Conservation (phyloP, 2,329 filamentous ascomycete genomes). For the Monilinia vaccinii-corymbosi region DNA sequence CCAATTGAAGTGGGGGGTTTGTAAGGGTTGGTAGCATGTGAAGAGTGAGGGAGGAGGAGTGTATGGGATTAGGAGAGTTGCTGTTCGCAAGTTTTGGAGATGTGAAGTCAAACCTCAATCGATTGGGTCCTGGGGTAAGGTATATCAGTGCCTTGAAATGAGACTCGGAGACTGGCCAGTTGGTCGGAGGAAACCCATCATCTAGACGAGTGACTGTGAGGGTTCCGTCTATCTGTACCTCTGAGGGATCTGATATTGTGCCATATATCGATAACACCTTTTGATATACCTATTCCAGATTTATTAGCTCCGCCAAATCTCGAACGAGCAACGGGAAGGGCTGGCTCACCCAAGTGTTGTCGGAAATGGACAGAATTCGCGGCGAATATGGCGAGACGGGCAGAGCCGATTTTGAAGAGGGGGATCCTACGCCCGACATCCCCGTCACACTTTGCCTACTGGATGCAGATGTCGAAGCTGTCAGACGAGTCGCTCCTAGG, state of each 20-base stretch:
- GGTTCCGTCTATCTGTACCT: slow-evolving; percentile 65
- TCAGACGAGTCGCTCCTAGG: slow-evolving; percentile 42
- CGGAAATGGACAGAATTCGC: slow-evolving; percentile 65
- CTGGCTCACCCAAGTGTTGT: slow-evolving; percentile 67
- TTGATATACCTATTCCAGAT: slow-evolving; percentile 64
- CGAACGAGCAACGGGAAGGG: neutral
- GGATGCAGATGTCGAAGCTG: slow-evolving; percentile 28
- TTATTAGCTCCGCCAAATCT: slow-evolving; percentile 5
- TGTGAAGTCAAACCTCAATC: slow-evolving; percentile 76
- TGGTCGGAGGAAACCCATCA: slow-evolving; percentile 71
- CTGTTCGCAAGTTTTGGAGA: slow-evolving; percentile 71
- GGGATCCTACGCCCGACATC: slow-evolving; percentile 50
- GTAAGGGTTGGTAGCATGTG: slow-evolving; percentile 77
- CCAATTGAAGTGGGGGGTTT: slow-evolving; percentile 78
- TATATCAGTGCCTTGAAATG: slow-evolving; percentile 89
- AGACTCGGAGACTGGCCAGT: slow-evolving; percentile 81
- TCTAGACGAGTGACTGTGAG: slow-evolving; percentile 74
- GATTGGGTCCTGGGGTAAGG: slow-evolving; percentile 85
- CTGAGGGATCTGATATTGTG: slow-evolving; percentile 63
- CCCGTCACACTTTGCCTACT: slow-evolving; percentile 57
- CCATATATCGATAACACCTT: slow-evolving; percentile 79
- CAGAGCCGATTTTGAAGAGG: slow-evolving; percentile 45
- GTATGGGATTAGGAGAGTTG: slow-evolving; percentile 56
- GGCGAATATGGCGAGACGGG: slow-evolving; percentile 74
- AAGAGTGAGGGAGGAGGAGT: slow-evolving; percentile 71